Evolutionary conservation across 805 yeast species (phyloP).

Genomic region (Komagataella pastoris): DNA sequence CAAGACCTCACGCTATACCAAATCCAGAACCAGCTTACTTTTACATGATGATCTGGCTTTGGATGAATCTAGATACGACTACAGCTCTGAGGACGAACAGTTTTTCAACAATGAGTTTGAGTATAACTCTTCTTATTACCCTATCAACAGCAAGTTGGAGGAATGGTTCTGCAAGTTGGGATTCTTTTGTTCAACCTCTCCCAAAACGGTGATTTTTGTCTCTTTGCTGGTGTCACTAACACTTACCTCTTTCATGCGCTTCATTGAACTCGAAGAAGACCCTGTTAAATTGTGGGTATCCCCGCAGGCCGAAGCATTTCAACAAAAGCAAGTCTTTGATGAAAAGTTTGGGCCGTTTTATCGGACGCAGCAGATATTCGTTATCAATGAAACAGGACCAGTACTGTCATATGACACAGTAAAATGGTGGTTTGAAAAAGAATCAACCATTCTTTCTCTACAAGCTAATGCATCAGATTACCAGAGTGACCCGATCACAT

Average conservation of each 20-base stretch:
- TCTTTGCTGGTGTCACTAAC: slow-evolving; percentile 26
- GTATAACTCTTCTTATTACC: slow-evolving; percentile 21
- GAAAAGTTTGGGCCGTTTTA: slow-evolving; percentile 83
- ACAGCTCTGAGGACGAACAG: slow-evolving; percentile 16
- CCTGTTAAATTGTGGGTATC: slow-evolving; percentile 91
- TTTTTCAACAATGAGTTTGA: slow-evolving; percentile 10
- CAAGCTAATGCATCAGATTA: slow-evolving; percentile 8
- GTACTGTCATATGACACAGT: slow-evolving; percentile 59
- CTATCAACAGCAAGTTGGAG: slow-evolving; percentile 34
- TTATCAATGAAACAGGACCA: slow-evolving; percentile 55
- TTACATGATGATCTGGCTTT: not conserved
- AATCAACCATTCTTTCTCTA: slow-evolving; percentile 31
- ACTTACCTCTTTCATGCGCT: slow-evolving; percentile 36
- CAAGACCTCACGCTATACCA: not conserved
- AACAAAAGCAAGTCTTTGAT: slow-evolving; percentile 61
- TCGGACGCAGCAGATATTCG: slow-evolving; percentile 72
- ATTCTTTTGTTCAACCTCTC: slow-evolving; percentile 44
- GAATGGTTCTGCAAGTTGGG: slow-evolving; percentile 37
- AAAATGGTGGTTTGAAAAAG: slow-evolving; percentile 85
- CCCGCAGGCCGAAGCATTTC: slow-evolving; percentile 53
- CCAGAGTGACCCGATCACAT: slow-evolving; percentile 13
- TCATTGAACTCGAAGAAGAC: slow-evolving; percentile 52
- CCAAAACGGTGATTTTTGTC: slow-evolving; percentile 34
- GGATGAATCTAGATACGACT: slow-evolving; percentile 5
- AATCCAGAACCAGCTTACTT: not conserved